These are phyloP conservation scores for Chondrus crispus DNA, from an alignment of 23 red algal genomes.

Conservation along the genomic window DNA sequence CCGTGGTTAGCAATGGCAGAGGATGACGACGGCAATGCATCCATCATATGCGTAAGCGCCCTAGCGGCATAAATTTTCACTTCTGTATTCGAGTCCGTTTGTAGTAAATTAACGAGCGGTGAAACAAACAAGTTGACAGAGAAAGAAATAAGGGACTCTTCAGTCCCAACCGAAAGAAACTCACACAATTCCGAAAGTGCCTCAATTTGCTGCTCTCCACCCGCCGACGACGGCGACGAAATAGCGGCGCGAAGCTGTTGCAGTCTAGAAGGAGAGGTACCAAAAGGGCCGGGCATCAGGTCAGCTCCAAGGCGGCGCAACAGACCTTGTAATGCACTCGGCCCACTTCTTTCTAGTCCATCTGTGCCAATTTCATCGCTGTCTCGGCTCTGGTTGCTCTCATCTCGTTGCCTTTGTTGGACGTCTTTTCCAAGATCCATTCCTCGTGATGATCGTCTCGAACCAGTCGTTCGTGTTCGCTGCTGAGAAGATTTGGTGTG, in stretches of 20 bases:
- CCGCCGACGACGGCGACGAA: background rate
- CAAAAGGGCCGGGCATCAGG: constrained; percentile 57
- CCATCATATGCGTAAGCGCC: constrained; percentile 92
- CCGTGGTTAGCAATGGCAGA: constrained; percentile 75
- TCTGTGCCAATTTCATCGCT: too few relatives aligned
- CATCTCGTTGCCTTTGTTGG: too few relatives aligned
- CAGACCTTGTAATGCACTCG: constrained; percentile 48
- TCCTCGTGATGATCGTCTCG: too few relatives aligned
- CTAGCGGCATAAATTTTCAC: constrained; percentile 83
- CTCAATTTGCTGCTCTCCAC: constrained; percentile 53
- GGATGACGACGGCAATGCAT: constrained; percentile 71
- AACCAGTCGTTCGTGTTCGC: too few relatives aligned
- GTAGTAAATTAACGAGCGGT: constrained; percentile 74
- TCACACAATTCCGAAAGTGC: constrained; percentile 90
- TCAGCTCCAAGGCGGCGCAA: constrained; percentile 60
- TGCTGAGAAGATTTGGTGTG: too few relatives aligned
- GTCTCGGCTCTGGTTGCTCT: too few relatives aligned
- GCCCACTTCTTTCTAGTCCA: too few relatives aligned
- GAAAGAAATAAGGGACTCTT: constrained; percentile 83
- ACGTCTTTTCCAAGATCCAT: too few relatives aligned
- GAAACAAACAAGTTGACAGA: constrained; percentile 82
- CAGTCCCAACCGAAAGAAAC: constrained; percentile 90
- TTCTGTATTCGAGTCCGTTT: constrained; percentile 39
- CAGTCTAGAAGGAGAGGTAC: constrained; percentile 45
- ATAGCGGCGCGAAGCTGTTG: constrained; percentile 61